Evolutionary conservation across 2,329 filamentous ascomycete species (phyloP).

Genomic region (Trichoderma asperellum): DNA sequence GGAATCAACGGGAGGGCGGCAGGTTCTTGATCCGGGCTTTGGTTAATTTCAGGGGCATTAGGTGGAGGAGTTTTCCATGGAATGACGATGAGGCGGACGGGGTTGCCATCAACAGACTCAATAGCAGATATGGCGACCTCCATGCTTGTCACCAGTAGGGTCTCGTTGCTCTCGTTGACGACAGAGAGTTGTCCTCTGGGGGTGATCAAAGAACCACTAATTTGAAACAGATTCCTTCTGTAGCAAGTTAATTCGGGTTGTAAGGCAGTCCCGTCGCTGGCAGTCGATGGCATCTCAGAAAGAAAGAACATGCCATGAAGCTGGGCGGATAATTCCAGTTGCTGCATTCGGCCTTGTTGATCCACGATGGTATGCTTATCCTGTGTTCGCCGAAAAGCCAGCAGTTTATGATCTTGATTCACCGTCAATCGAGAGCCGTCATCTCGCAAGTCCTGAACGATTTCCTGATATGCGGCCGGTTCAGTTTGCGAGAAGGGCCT

Average conservation of each 20-base stretch:
- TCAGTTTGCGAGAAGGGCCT: slow-evolving; percentile 61
- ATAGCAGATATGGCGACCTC: slow-evolving; percentile 90
- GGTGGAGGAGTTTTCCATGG: slow-evolving; percentile 96
- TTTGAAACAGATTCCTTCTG: slow-evolving; percentile 92
- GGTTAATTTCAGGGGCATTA: slow-evolving; percentile 68
- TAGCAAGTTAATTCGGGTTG: slow-evolving; percentile 93
- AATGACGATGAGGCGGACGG: slow-evolving; percentile 92
- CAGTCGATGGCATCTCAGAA: slow-evolving; percentile 73
- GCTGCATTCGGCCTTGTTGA: slow-evolving; percentile 61
- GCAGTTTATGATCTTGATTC: slow-evolving; percentile 64
- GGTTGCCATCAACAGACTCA: slow-evolving; percentile 90
- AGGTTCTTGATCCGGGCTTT: slow-evolving; percentile 79
- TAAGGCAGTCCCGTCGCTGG: slow-evolving; percentile 59
- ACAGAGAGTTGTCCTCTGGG: slow-evolving; percentile 79
- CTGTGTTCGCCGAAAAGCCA: slow-evolving; percentile 60
- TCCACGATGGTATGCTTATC: slow-evolving; percentile 66
- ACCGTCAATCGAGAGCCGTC: slow-evolving; percentile 61
- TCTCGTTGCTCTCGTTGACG: slow-evolving; percentile 81
- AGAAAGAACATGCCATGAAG: slow-evolving; percentile 90
- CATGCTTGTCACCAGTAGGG: slow-evolving; percentile 78
- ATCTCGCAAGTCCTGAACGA: slow-evolving; percentile 63
- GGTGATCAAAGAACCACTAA: slow-evolving; percentile 84
- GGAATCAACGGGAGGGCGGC: slow-evolving; percentile 75
- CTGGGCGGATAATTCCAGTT: slow-evolving; percentile 70
- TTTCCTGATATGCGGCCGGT: slow-evolving; percentile 61